Evolutionary conservation across 495 filamentous ascomycete species (phyloP).

Genomic region (Hypoxylon cercidicola): DNA sequence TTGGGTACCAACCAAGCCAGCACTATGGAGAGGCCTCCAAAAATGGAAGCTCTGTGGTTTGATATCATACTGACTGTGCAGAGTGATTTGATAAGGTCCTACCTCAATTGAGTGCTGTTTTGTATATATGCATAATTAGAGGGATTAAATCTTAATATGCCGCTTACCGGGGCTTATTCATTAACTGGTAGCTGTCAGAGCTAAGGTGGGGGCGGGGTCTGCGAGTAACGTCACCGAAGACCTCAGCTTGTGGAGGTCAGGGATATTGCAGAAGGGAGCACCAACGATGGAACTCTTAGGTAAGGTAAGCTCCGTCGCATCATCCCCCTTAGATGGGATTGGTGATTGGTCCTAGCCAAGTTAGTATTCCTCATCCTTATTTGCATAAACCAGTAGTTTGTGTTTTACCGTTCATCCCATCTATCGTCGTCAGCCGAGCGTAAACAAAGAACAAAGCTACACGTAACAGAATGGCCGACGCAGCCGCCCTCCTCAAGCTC

Average conservation of each 20-base stretch:
- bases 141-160: no score
- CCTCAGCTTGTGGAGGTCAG: neutral
- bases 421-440: neutral
- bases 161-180: neutral
- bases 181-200: neutral
- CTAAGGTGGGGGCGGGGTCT: conserved; percentile 23
- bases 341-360: neutral
- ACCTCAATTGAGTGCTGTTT: no score
- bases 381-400: neutral
- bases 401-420: neutral
- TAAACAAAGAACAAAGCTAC: neutral
- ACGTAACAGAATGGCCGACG: conserved; percentile 38
- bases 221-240: conserved; percentile 21
- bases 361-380: neutral
- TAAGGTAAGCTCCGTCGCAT: conserved; percentile 2
- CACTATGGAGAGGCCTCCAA: no score
- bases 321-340: neutral
- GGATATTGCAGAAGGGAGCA: no score
- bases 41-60: no score
- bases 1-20: no score
- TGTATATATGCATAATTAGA: no score
- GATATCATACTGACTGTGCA: no score
- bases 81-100: no score
- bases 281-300: no score
- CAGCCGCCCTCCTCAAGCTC: conserved; percentile 50